phyloP scores from a whole-genome alignment of 2,329 filamentous ascomycete genomes.

The Grosmannia huntii region DNA sequence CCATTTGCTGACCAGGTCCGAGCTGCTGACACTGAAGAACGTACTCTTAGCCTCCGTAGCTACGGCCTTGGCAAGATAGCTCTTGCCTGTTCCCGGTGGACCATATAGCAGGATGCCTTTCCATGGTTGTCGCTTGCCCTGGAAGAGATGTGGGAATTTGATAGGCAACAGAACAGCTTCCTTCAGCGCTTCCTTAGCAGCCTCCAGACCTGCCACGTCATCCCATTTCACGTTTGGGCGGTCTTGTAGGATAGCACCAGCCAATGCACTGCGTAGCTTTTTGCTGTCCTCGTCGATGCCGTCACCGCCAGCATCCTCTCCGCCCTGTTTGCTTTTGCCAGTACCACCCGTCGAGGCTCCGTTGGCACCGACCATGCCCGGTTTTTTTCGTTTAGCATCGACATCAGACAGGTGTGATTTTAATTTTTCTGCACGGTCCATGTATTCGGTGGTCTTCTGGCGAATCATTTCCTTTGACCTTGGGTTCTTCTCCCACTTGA shows the following conservation, averaged over 20 bases:
- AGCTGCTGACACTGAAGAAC: constrained; percentile 97
- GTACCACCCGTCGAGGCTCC: constrained; percentile 51
- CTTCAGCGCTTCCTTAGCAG: constrained; percentile 91
- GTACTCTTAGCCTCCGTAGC: constrained; percentile 98
- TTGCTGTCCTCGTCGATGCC: constrained; percentile 79
- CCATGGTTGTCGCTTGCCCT: constrained; percentile 93
- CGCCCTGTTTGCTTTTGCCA: constrained; percentile 43
- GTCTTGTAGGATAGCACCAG: constrained; percentile 86
- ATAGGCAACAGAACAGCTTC: constrained; percentile 96
- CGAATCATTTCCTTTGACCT: constrained; percentile 97
- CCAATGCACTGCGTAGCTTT: constrained; percentile 82
- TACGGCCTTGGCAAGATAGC: constrained; percentile 92
- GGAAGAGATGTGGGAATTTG: constrained; percentile 94
- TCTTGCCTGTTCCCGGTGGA: constrained; percentile 93
- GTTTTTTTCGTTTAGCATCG: constrained; percentile 58
- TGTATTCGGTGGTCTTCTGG: constrained; percentile 89
- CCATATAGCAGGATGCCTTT: constrained; percentile 95
- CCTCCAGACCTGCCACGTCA: constrained; percentile 88
- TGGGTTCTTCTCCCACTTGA: constrained; percentile 99
- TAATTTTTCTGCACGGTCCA: constrained; percentile 96
- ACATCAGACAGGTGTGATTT: constrained; percentile 76
- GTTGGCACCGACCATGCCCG: constrained; percentile 59
- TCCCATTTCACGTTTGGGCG: constrained; percentile 97
- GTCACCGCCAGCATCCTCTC: constrained; percentile 40
- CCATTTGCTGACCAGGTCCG: constrained; percentile 96